A percentile compares a stretch with the other conserved stretches of the same genome.
These are phyloP conservation scores for Backusella tarrabulga DNA, from an alignment of 192 early-diverging fungal species.

Conservation along the genomic window DNA sequence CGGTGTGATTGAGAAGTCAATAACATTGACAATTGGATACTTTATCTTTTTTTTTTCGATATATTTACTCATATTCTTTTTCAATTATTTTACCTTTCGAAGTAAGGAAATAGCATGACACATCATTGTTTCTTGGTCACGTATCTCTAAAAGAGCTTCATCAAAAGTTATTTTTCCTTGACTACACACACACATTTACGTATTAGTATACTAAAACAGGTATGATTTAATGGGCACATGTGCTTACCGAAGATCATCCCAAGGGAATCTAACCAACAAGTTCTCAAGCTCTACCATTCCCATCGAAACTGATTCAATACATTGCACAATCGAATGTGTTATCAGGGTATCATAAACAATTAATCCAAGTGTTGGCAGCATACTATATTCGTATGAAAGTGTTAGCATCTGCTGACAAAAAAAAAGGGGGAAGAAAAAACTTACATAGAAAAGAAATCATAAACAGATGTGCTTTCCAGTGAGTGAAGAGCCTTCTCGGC, in stretches of 20 bases:
- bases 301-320: constrained; percentile 42
- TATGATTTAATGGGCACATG: not conserved
- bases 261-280: constrained; percentile 40
- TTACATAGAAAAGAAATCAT: constrained; percentile 57
- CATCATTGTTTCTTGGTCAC: constrained; percentile 45
- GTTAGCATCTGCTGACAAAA: not conserved
- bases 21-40: not conserved
- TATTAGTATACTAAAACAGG: not conserved
- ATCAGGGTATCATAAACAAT: constrained; percentile 73
- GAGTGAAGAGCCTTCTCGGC: constrained; percentile 77
- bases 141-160: constrained; percentile 35
- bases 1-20: not conserved
- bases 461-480: constrained; percentile 55
- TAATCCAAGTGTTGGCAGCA: constrained; percentile 75
- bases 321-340: constrained; percentile 51
- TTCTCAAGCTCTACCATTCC: constrained; percentile 36
- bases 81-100: constrained; percentile 44
- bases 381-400: constrained; percentile 25
- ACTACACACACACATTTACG: constrained; percentile 2
- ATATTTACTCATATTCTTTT: not conserved
- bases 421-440: constrained; percentile 14
- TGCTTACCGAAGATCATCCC: constrained; percentile 44
- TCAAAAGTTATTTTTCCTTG: constrained; percentile 34
- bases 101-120: constrained; percentile 53
- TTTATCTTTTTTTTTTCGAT: not conserved